Evolutionary conservation across 345 rosid species (phyloP).

Genomic region (Gossypium australe): DNA sequence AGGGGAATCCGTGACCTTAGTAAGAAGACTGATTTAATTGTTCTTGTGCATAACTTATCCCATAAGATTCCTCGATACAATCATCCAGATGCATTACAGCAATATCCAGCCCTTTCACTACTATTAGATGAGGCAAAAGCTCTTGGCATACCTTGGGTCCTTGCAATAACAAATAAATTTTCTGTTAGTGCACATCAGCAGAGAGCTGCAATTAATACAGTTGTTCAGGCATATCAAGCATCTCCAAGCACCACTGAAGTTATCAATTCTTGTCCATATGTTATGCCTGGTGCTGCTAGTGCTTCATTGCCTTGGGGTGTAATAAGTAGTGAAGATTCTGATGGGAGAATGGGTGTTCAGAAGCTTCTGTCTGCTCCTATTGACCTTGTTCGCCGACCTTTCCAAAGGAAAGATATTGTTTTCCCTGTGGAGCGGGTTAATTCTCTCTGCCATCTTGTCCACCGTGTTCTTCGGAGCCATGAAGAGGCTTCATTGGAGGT

Average conservation of each 20-base stretch:
- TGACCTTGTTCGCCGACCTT: constrained; percentile 63
- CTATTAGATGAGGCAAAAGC: constrained; percentile 84
- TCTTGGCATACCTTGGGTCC: constrained; percentile 94
- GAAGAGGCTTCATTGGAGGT: constrained; percentile 91
- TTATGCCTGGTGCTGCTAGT: constrained; percentile 61
- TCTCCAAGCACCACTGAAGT: constrained; percentile 60
- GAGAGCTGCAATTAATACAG: constrained; percentile 66
- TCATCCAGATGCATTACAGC: constrained; percentile 38
- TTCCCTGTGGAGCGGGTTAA: constrained; percentile 80
- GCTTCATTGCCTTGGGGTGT: constrained; percentile 75
- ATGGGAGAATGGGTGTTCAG: constrained; percentile 44
- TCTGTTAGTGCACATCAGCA: constrained; percentile 98
- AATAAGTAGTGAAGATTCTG: constrained; percentile 35
- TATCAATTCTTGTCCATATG: constrained; percentile 85
- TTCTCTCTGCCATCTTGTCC: constrained; percentile 71
- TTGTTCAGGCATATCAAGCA: constrained; percentile 71
- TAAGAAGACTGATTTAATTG: constrained; percentile 72
- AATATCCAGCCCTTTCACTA: constrained; percentile 72
- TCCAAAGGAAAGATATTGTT: constrained; percentile 64
- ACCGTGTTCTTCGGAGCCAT: constrained; percentile 57
- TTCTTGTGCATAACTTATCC: constrained; percentile 91
- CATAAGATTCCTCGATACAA: constrained; percentile 76
- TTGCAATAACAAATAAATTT: constrained; percentile 90
- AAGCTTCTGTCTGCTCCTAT: constrained; percentile 64
- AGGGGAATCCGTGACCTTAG: constrained; percentile 71